Evolutionary conservation across 2,329 filamentous ascomycete genomes (phyloP).

Genomic region (Botrytis paeoniae): DNA sequence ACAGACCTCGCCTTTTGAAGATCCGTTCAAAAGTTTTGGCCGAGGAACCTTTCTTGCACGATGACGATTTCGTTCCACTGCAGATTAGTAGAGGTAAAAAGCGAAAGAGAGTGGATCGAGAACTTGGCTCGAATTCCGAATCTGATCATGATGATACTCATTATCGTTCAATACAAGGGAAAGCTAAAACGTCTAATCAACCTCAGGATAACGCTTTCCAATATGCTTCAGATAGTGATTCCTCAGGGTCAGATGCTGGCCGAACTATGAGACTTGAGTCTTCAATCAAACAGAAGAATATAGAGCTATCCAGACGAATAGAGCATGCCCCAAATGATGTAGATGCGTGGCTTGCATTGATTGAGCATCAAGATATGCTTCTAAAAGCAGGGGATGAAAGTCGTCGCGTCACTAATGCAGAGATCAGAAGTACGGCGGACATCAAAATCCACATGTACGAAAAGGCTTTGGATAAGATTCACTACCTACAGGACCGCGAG

Average conservation of each 20-base stretch:
- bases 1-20: constrained; percentile 43
- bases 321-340: constrained; percentile 65
- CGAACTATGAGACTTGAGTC: constrained; percentile 41
- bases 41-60: constrained; percentile 25
- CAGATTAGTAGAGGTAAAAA: constrained; percentile 37
- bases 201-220: constrained; percentile 39
- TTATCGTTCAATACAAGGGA: constrained; percentile 65
- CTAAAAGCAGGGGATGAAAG: constrained; percentile 50
- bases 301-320: constrained; percentile 61
- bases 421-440: constrained; percentile 68
- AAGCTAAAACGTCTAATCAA: constrained; percentile 47
- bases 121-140: constrained; percentile 38
- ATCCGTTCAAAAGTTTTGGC: constrained; percentile 38
- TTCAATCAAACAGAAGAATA: constrained; percentile 52
- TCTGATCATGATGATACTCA: constrained; percentile 51
- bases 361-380: constrained; percentile 71
- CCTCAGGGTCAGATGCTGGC: constrained; percentile 41
- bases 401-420: constrained; percentile 53
- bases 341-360: constrained; percentile 73
- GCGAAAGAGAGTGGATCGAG: constrained; percentile 32
- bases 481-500: constrained; percentile 48
- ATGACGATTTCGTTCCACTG: constrained; percentile 51
- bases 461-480: constrained; percentile 64
- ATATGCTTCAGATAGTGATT: constrained; percentile 45
- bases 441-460: constrained; percentile 79